Evolutionary conservation across 1,139 yeast genomes (phyloP).

Genomic region (Yamadazyma kanchanaburiensis): DNA sequence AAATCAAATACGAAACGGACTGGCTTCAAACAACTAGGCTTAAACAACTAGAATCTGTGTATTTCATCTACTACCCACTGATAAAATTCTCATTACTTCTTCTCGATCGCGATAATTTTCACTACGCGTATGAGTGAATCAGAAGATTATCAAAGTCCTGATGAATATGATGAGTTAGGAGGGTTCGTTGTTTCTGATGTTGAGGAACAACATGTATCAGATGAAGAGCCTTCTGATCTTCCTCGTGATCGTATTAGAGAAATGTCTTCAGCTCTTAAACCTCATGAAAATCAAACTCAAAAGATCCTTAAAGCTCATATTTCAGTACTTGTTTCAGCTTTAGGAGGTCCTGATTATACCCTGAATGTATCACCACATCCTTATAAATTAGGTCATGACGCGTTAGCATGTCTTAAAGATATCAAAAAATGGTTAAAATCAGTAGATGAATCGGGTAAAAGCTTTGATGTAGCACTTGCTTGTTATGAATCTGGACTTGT

Average conservation of each 20-base stretch:
- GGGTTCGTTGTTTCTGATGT: conserved; percentile 11
- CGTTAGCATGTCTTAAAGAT: conserved; percentile 84
- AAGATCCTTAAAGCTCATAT: conserved; percentile 63
- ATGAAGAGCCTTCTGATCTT: conserved; percentile 9
- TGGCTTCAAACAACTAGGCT: no score
- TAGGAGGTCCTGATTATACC: conserved; percentile 76
- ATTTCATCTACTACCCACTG: no score
- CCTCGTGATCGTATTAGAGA: conserved; percentile 24
- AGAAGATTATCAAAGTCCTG: conserved; percentile 6
- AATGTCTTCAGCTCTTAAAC: conserved; percentile 26
- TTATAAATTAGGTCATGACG: conserved; percentile 87
- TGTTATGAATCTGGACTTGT: conserved; percentile 80
- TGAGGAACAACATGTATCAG: not conserved
- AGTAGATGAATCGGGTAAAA: conserved; percentile 69
- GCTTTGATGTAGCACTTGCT: conserved; percentile 83
- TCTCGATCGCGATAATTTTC: not conserved
- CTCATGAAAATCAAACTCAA: conserved; percentile 38
- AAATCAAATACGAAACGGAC: no score
- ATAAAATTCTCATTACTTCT: not conserved
- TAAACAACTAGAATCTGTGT: no score
- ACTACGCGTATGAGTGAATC: conserved; percentile 5
- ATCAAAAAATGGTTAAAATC: conserved; percentile 81
- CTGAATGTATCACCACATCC: conserved; percentile 40
- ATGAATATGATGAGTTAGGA: conserved; percentile 6
- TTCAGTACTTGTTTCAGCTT: conserved; percentile 68